These are phyloP conservation scores for Alternaria brassicicola DNA, from an alignment of 2,329 filamentous ascomycete genomes.

Conservation along the genomic window DNA sequence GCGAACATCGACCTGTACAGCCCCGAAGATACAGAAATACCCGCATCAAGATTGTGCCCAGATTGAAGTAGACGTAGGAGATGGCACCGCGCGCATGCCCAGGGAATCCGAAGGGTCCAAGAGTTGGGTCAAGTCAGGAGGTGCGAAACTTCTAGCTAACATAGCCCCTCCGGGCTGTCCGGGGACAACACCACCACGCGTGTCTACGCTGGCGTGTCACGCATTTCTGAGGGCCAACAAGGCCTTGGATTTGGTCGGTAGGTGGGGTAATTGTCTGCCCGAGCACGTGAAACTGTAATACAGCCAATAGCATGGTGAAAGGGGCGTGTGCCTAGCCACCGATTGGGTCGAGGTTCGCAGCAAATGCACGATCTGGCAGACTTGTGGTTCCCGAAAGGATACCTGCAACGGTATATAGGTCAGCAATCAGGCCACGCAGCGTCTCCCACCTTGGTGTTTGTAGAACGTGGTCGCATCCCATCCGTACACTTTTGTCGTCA, in stretches of 20 bases:
- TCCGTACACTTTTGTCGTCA: constrained; percentile 6
- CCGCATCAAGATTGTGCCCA: constrained; percentile 2
- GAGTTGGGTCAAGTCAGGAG: background rate
- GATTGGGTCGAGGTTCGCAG: constrained; percentile 9
- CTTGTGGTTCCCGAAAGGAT: constrained; percentile 4
- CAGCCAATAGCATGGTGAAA: constrained; percentile 5
- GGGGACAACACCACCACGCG: background rate
- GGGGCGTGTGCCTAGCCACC: background rate
- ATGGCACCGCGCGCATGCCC: background rate
- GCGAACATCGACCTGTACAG: background rate
- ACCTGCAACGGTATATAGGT: constrained; percentile 7
- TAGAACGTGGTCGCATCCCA: constrained; percentile 8
- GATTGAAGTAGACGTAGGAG: background rate
- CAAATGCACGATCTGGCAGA: constrained; percentile 8
- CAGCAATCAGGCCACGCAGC: background rate
- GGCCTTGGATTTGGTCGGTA: constrained; percentile 1
- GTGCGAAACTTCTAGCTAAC: background rate
- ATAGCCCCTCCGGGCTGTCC: constrained; percentile 2
- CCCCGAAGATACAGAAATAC: background rate
- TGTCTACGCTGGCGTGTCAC: constrained; percentile 7
- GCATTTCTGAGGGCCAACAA: constrained; percentile 13
- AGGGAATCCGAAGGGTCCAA: background rate
- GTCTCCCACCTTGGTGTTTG: background rate
- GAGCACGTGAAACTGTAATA: constrained; percentile 5
- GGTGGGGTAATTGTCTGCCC: constrained; percentile 10